Evolutionary conservation across 345 rosid species (phyloP).

Genomic region (Physaria fendleri): DNA sequence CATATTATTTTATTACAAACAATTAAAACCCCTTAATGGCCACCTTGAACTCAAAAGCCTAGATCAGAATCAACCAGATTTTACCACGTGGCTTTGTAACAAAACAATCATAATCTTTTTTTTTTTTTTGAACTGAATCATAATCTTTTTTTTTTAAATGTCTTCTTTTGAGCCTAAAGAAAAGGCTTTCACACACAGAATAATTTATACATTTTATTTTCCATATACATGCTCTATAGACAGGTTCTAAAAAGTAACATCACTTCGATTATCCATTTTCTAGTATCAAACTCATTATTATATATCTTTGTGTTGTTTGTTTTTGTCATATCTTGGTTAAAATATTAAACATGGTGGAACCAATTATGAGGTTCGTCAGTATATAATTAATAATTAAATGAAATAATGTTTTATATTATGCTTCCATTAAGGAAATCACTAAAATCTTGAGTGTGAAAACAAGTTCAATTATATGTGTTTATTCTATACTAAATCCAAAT

Average conservation of each 20-base stretch:
- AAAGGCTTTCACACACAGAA: slow-evolving; percentile 7
- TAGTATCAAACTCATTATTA: slow-evolving; percentile 15
- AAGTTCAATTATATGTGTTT: slow-evolving; percentile 6
- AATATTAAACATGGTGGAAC: slow-evolving; percentile 51
- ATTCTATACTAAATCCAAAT: background rate
- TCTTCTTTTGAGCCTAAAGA: background rate
- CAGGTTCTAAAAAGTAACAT: slow-evolving; percentile 44
- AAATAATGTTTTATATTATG: slow-evolving; percentile 19
- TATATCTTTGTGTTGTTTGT: slow-evolving; percentile 18
- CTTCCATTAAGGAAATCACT: slow-evolving; percentile 34
- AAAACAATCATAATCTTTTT: no score
- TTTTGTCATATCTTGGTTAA: slow-evolving; percentile 22
- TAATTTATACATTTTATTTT: slow-evolving; percentile 11
- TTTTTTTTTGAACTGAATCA: no score
- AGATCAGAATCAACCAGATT: slow-evolving; percentile 23
- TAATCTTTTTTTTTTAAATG: slow-evolving; percentile 8
- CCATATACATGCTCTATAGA: slow-evolving; percentile 61
- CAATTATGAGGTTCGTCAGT: slow-evolving; percentile 51
- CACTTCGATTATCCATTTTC: slow-evolving; percentile 31
- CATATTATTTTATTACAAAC: slow-evolving; percentile 17
- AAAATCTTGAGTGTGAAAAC: slow-evolving; percentile 25
- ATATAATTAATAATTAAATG: slow-evolving; percentile 16
- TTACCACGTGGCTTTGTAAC: slow-evolving; percentile 39
- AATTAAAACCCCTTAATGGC: slow-evolving; percentile 26
- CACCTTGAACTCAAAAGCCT: slow-evolving; percentile 36